Base-by-base conservation (phyloP, 805 yeast genomes). In the Priceomyces carsonii region DNA sequence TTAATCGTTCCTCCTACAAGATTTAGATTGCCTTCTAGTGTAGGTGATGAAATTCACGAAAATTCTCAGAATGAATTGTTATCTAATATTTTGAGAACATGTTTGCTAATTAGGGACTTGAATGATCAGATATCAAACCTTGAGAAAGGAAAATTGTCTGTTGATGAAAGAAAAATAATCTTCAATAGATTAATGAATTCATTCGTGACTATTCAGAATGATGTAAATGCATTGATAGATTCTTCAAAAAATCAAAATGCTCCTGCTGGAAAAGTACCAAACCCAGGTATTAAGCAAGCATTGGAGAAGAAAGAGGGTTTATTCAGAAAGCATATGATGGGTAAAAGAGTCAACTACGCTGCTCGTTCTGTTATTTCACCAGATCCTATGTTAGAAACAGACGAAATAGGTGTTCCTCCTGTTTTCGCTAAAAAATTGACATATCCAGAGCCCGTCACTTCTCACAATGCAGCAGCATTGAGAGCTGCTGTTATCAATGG, bases 271-370 rank as follows among this genome's bases (percentile, higher is more conserved):
- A 78, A 81, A 44, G 64, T 77, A 32, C 90, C 96, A 17, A 76
- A 79, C 25, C 99, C 99, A 2, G 99, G 99, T 70, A 80, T 93
- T 53, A 93, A 93, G 61, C 99, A 93, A 71, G 95, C 96, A 8
- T 73, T 93, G 55, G 99, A 93, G 65, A 91, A 93, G 80, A 93
- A 93, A 61, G 99, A 93, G 66, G 99, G 99, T 59, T 73, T 91
- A 46, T 93, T 93, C 74, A 80, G 99, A 72, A 93, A 91, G 61
- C 96, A 93, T 58, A 93, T 93, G 99, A 93, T 93, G 99, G 99
- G 99, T 60, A 93, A 93, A 74, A 89, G 99, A 73, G 99, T 93
- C 41, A 95, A 93, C 62, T 91, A 87, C 56, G 96, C 98, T 35
- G 99, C 99, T 33, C 88, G 99, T 68, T 91, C 99, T 7, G 99